phyloP scores from a whole-genome alignment of 306 rosid species.

The Rubus parviflorus region DNA sequence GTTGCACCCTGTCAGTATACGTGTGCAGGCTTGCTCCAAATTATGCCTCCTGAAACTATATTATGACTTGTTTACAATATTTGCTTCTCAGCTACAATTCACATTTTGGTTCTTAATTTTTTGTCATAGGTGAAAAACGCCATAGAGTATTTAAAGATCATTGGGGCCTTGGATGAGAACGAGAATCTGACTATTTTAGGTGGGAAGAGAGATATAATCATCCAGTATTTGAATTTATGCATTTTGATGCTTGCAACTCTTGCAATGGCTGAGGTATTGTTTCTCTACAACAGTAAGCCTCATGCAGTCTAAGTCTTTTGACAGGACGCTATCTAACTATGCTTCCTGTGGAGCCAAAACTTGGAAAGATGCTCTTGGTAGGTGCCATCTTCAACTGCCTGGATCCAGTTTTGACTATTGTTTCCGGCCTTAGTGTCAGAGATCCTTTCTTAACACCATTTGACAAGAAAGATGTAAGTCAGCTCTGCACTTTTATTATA shows the following conservation, averaged over 20 bases:
- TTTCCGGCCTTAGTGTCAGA: constrained; percentile 92
- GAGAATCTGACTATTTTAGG: constrained; percentile 87
- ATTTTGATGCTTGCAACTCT: constrained; percentile 19
- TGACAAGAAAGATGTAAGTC: constrained; percentile 90
- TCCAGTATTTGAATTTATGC: background rate
- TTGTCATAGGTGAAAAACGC: constrained; percentile 86
- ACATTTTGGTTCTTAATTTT: constrained; percentile 26
- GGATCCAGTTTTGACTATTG: constrained; percentile 89
- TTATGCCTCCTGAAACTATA: background rate
- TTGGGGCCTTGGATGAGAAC: constrained; percentile 85
- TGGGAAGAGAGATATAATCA: constrained; percentile 27
- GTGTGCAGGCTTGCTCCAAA: background rate
- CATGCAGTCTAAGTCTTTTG: constrained; percentile 33
- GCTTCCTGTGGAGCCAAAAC: constrained; percentile 99
- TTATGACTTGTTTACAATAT: constrained; percentile 11
- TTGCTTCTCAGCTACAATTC: constrained; percentile 25
- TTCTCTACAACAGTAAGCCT: constrained; percentile 16
- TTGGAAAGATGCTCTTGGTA: constrained; percentile 89
- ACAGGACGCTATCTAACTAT: constrained; percentile 73
- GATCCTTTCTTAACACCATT: constrained; percentile 88
- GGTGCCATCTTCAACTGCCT: constrained; percentile 87
- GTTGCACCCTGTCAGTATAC: background rate
- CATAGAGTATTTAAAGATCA: constrained; percentile 74
- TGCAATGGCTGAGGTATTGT: constrained; percentile 1
- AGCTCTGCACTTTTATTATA: background rate